These are phyloP conservation scores for Backusella liffmaniae DNA, from an alignment of 192 early-diverging fungal species.

Conservation along the genomic window DNA sequence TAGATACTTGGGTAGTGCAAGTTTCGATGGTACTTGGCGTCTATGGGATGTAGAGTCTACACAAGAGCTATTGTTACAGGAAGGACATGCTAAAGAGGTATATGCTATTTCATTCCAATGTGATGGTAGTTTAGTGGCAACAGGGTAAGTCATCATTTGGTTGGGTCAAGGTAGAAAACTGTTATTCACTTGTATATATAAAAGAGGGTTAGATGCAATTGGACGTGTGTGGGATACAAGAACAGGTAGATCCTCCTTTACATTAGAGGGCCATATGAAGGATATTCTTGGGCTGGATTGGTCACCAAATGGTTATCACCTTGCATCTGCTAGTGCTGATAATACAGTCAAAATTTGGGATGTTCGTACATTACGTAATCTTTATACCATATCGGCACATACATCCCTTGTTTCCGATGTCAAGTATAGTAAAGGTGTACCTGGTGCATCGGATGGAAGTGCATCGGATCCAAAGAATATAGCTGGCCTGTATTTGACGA, in stretches of 20 bases:
- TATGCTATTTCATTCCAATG: constrained; percentile 90
- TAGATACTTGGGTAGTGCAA: constrained; percentile 66
- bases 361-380: constrained; percentile 69
- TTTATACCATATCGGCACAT: constrained; percentile 91
- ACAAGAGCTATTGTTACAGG: constrained; percentile 82
- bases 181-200: constrained; percentile 17
- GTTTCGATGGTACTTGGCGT: constrained; percentile 91
- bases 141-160: constrained; percentile 53
- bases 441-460: constrained; percentile 33
- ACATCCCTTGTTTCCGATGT: constrained; percentile 85
- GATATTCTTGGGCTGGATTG: constrained; percentile 89
- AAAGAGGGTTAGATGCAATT: constrained; percentile 86
- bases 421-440: constrained; percentile 53
- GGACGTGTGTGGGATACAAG: constrained; percentile 96
- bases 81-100: constrained; percentile 93
- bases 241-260: constrained; percentile 86
- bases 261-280: constrained; percentile 88
- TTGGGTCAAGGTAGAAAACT: not conserved
- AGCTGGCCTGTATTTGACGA: constrained; percentile 78
- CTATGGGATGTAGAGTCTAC: constrained; percentile 89
- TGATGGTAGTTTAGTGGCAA: constrained; percentile 89
- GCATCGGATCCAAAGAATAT: constrained; percentile 27
- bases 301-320: constrained; percentile 88
- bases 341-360: constrained; percentile 94
- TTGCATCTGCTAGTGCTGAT: constrained; percentile 91